A percentile compares a stretch with the other conserved stretches of the same genome.
These are phyloP conservation scores for Zelopaecilomyces penicillatus DNA, from an alignment of 2,329 filamentous ascomycete species.

Conservation along the genomic window DNA sequence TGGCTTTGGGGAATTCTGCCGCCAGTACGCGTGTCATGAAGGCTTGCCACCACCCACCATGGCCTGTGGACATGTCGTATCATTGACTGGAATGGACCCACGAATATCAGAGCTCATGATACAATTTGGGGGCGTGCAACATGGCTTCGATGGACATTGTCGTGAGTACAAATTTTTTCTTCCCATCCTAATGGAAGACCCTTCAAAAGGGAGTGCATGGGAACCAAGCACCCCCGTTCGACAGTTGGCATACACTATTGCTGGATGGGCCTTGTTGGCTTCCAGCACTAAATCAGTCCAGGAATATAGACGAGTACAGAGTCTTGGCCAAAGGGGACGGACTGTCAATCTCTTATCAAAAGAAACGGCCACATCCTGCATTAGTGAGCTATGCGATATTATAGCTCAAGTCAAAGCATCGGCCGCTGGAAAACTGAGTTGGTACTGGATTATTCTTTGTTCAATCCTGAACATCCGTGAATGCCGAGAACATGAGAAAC, in stretches of 20 bases:
- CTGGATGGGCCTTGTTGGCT: slow-evolving; percentile 19
- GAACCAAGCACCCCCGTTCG: slow-evolving; percentile 41
- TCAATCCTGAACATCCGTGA: slow-evolving; percentile 21
- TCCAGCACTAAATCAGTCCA: slow-evolving; percentile 14
- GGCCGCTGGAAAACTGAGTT: neutral
- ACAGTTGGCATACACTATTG: slow-evolving; percentile 45
- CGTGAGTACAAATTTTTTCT: slow-evolving; percentile 48
- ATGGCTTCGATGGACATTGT: neutral
- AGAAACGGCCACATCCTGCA: slow-evolving; percentile 3
- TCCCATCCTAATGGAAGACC: slow-evolving; percentile 52
- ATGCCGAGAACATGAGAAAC: slow-evolving; percentile 20
- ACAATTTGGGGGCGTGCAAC: slow-evolving; percentile 15
- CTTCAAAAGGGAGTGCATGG: slow-evolving; percentile 49
- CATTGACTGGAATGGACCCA: slow-evolving; percentile 24
- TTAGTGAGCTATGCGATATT: slow-evolving; percentile 14
- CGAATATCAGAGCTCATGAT: slow-evolving; percentile 31
- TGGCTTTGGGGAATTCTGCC: slow-evolving; percentile 22
- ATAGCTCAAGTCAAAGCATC: slow-evolving; percentile 10
- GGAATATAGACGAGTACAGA: slow-evolving; percentile 31
- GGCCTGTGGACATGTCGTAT: slow-evolving; percentile 4
- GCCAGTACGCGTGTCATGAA: slow-evolving; percentile 23
- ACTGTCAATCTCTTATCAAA: slow-evolving; percentile 13
- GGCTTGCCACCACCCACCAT: slow-evolving; percentile 12
- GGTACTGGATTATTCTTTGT: slow-evolving; percentile 19
- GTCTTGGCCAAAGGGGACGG: slow-evolving; percentile 19